phyloP scores from a whole-genome alignment of 495 filamentous ascomycete species.

The Paragyromitra xinjiangensis region DNA sequence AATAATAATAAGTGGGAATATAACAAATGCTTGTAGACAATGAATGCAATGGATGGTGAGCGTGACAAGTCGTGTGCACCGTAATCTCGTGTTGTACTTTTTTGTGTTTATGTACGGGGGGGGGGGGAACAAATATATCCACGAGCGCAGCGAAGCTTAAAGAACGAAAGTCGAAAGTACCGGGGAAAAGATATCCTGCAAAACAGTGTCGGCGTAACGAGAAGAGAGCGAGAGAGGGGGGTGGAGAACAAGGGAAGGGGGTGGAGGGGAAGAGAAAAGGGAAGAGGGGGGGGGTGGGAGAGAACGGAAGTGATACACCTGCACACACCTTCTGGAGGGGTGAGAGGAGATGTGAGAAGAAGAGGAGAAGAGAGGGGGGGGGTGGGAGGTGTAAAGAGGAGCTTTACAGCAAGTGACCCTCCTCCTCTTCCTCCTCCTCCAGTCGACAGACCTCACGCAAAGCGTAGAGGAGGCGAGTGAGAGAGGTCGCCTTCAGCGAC shows the following conservation, averaged over 20 bases:
- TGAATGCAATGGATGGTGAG: constrained; percentile 50
- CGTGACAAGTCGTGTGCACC: constrained; percentile 53
- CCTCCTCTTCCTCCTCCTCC: constrained; percentile 50
- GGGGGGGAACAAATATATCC: constrained; percentile 44
- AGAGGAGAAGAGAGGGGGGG: constrained; percentile 22
- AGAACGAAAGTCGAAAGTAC: constrained; percentile 51
- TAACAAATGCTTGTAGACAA: constrained; percentile 53
- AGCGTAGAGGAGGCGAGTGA: constrained; percentile 39
- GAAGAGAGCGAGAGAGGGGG: constrained; percentile 42
- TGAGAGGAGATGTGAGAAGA: constrained; percentile 30
- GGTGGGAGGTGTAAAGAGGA: constrained; percentile 21
- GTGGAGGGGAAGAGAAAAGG: neutral
- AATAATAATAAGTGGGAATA: constrained; percentile 54
- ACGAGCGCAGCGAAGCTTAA: constrained; percentile 54
- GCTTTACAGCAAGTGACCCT: constrained; percentile 40
- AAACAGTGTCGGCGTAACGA: constrained; percentile 55
- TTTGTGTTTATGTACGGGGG: constrained; percentile 53
- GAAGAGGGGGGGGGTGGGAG: constrained; percentile 7
- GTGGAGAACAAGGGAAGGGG: constrained; percentile 21
- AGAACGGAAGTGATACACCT: constrained; percentile 55
- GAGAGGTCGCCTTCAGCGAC: constrained; percentile 31
- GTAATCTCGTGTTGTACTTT: constrained; percentile 54
- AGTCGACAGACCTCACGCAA: constrained; percentile 37
- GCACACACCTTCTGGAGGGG: constrained; percentile 47
- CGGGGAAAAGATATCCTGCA: constrained; percentile 39